A percentile compares a stretch with the other conserved stretches of the same genome.
These are phyloP conservation scores for Pichia sp. DNA, from an alignment of 1,139 yeast genomes.

Conservation along the genomic window DNA sequence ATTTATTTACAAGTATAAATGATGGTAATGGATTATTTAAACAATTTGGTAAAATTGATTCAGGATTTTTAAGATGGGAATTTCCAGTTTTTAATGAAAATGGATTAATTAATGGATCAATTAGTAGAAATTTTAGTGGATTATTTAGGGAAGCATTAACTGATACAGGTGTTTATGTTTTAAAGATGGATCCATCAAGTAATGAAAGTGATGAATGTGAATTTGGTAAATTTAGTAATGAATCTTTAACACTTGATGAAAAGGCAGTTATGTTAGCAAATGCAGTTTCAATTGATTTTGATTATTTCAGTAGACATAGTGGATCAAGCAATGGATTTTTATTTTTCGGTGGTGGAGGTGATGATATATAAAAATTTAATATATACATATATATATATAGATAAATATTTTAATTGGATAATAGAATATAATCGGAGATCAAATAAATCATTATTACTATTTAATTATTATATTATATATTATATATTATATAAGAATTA, in stretches of 20 bases:
- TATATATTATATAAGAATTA: too few relatives aligned
- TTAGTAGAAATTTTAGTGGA: slow-evolving; percentile 92
- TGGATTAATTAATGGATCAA: slow-evolving; percentile 60
- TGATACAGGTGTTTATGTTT: slow-evolving; percentile 84
- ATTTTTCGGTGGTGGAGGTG: too few relatives aligned
- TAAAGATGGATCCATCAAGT: slow-evolving; percentile 71
- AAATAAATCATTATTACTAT: too few relatives aligned
- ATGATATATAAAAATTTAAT: too few relatives aligned
- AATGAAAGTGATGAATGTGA: slow-evolving; percentile 44
- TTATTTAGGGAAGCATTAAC: slow-evolving; percentile 85
- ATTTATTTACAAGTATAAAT: slow-evolving; percentile 43
- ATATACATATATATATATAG: too few relatives aligned
- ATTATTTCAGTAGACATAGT: slow-evolving; percentile 46
- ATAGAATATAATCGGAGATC: too few relatives aligned
- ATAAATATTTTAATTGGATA: too few relatives aligned
- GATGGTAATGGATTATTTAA: slow-evolving; percentile 37
- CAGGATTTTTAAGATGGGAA: slow-evolving; percentile 78
- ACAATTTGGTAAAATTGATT: slow-evolving; percentile 79
- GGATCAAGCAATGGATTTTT: too few relatives aligned
- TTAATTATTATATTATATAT: too few relatives aligned
- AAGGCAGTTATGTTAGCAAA: slow-evolving; percentile 79
- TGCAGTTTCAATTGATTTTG: slow-evolving; percentile 88
- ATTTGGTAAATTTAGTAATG: slow-evolving; percentile 30
- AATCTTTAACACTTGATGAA: slow-evolving; percentile 59
- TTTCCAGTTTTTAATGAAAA: slow-evolving; percentile 64